A percentile compares a stretch with the other conserved stretches of the same genome.
Conservation (phyloP, 305 asterid species). For the Nicotiana rustica region DNA sequence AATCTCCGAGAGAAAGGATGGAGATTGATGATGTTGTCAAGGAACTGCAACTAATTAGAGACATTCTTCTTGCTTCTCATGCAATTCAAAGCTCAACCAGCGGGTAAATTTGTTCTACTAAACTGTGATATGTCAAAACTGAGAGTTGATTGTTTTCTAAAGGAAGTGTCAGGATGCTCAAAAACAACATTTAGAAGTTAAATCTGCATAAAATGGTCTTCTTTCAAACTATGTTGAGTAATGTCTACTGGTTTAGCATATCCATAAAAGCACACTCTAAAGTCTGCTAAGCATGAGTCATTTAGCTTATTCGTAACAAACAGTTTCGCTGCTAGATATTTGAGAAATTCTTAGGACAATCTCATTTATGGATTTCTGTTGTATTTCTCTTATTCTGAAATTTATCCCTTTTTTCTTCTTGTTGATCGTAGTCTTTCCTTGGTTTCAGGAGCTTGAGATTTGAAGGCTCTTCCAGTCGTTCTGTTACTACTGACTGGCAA, state of each 20-base stretch:
- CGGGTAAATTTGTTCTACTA: conserved; percentile 40
- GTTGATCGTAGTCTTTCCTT: conserved; percentile 1
- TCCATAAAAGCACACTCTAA: not conserved
- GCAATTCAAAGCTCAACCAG: conserved; percentile 41
- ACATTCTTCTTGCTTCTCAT: conserved; percentile 43
- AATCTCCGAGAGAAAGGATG: conserved; percentile 50
- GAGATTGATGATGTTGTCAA: conserved; percentile 47
- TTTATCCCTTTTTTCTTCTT: not conserved
- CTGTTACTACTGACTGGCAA: conserved; percentile 39
- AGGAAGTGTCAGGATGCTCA: not conserved
- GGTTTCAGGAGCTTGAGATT: conserved; percentile 38
- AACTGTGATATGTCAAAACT: not conserved
- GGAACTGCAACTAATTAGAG: conserved; percentile 44
- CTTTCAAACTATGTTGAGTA: not conserved
- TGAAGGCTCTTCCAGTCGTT: conserved; percentile 42
- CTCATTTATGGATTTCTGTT: not conserved
- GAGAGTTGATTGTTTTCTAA: not conserved
- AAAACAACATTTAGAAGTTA: not conserved
- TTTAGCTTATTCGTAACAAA: not conserved
- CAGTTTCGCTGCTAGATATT: not conserved
- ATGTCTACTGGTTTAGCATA: not conserved
- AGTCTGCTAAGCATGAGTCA: not conserved
- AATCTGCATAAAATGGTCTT: not conserved
- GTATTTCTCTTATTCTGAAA: not conserved
- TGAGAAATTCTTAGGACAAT: no score